phyloP scores from a whole-genome alignment of 139 green algal species.

The Limnomonas spitsbergensis region DNA sequence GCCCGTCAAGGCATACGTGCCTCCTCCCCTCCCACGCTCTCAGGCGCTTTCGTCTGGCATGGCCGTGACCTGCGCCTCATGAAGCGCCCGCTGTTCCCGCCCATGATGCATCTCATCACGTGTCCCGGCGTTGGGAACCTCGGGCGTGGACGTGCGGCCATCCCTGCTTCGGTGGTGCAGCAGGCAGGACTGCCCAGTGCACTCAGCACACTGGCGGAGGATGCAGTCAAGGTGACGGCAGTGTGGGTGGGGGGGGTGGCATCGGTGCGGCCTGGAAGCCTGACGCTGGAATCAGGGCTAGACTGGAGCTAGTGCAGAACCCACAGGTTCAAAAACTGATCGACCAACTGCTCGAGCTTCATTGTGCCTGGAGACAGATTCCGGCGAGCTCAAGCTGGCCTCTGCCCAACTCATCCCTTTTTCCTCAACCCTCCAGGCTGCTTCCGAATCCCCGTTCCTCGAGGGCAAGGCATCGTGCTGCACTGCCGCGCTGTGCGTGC shows the following conservation, averaged over 20 bases:
- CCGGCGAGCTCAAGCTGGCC: background rate
- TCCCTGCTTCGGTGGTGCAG: constrained; percentile 48
- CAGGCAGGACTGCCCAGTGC: constrained; percentile 50
- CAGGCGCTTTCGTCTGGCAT: constrained; percentile 72
- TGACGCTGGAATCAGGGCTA: background rate
- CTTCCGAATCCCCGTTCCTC: constrained; percentile 74
- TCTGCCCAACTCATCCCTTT: background rate
- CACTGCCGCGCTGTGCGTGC: constrained; percentile 66
- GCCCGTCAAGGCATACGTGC: no score
- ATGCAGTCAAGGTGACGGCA: constrained; percentile 40
- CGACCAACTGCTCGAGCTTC: no score
- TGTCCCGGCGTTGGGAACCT: constrained; percentile 36
- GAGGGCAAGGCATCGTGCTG: constrained; percentile 50
- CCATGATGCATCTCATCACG: constrained; percentile 32
- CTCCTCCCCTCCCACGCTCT: background rate
- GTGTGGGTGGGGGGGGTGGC: background rate
- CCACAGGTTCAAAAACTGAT: background rate
- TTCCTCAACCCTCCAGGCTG: constrained; percentile 39
- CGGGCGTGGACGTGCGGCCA: constrained; percentile 58
- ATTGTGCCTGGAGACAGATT: no score
- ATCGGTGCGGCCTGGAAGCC: background rate
- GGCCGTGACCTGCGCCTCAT: constrained; percentile 34
- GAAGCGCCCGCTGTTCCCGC: background rate
- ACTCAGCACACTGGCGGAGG: constrained; percentile 56
- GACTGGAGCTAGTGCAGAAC: background rate